Evolutionary conservation across 2,329 filamentous ascomycete genomes (phyloP), one percentile per base, ranked within the genome.

Genomic region (Cercospora berteroae): DNA sequence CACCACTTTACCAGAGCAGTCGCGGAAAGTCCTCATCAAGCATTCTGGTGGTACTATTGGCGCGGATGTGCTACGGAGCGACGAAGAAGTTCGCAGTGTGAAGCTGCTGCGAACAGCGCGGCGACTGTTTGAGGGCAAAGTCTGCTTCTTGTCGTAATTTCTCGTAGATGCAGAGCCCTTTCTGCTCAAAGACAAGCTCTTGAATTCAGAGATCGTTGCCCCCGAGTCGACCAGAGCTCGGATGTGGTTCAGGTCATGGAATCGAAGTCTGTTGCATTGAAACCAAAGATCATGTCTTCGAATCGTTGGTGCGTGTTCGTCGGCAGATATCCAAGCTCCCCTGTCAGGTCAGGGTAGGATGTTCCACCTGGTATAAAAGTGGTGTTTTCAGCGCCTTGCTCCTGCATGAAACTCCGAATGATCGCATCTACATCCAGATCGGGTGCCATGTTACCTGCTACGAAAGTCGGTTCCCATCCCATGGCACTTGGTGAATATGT

Each of bases 361-460:
- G 58, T 60, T 13, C 58, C 33, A 10, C 23, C 58, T 5, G 33
- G 18, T 9, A 42, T 9, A 6, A 48, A 42, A 27, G 8, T 60
- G 31, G 5, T 12, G 18, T 25, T 25, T 10, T 25, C 58, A n/a
- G 58, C 33, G 20, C 58, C 36, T 18, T 58, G 55, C 18, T 36
- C 55, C 55, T 58, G 55, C 55, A 79, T 78, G 60, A 81, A 81
- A 67, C 79, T 81, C 67, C 79, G 79, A 16, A 81, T 81, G 36
- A 81, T 80, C 44, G 79, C 78, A 60, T 81, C 79, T 23, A 81
- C 79, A 57, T 81, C 79, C n/a, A 81, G 71, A 20, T 76, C 78
- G 1, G 79, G 76, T 13, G 64, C 69, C 20, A 77, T 73, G 20
- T 69, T 66, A 1, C 74, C 73, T 7, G 72, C 67, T 5, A 71